Conservation (phyloP, 331 rosid genomes). For the Quercus phellos region DNA sequence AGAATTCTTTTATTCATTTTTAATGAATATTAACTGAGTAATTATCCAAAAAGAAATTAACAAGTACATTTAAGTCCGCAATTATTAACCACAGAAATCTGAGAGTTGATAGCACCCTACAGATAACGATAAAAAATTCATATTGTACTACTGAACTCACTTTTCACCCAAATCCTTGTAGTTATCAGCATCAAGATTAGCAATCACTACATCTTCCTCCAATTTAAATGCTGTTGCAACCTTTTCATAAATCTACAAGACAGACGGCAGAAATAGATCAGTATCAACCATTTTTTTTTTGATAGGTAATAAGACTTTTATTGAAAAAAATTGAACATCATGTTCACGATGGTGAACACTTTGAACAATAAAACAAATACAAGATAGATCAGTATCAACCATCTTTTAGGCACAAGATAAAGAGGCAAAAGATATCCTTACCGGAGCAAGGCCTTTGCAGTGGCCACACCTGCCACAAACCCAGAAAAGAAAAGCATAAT, state of each 20-base stretch:
- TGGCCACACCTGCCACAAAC: constrained; percentile 80
- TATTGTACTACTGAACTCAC: constrained; percentile 40
- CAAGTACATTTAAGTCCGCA: neutral
- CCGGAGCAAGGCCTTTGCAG: constrained; percentile 87
- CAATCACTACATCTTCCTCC: constrained; percentile 67
- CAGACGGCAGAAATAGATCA: constrained; percentile 7
- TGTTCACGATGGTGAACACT: no score
- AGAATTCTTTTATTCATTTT: neutral
- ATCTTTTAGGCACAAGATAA: neutral
- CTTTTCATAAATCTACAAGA: constrained; percentile 68
- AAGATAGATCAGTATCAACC: constrained; percentile 12
- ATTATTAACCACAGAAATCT: neutral
- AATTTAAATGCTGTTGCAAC: constrained; percentile 70
- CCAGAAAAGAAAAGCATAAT: neutral
- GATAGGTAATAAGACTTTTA: no score
- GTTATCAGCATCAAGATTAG: constrained; percentile 69
- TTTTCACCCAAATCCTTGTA: constrained; percentile 70
- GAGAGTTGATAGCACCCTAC: constrained; percentile 12
- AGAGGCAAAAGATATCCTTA: constrained; percentile 37
- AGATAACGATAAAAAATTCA: neutral
- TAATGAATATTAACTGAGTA: neutral
- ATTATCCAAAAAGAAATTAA: no score
- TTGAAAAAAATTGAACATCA: no score
- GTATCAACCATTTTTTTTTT: neutral
- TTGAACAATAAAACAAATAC: no score